Evolutionary conservation across 2,329 filamentous ascomycete genomes (phyloP).

Genomic region (Pseudomassariella vexata): DNA sequence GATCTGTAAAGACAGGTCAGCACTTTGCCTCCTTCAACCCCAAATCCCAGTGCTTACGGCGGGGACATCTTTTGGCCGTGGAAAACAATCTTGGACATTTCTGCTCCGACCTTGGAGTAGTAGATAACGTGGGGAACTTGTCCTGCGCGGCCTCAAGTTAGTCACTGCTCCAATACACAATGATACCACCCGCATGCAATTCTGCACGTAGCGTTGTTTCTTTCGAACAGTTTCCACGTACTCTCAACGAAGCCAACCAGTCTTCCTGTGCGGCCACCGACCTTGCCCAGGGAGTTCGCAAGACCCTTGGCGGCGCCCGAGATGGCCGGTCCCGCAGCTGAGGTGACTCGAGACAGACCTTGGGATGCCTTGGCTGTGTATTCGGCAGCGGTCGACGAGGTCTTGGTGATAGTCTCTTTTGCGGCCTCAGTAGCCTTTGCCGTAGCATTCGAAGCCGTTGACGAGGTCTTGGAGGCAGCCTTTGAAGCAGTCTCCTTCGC

Average conservation of each 20-base stretch:
- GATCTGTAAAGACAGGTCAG: conserved; percentile 55
- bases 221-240: conserved; percentile 53
- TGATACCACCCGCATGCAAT: conserved; percentile 2
- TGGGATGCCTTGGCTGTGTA: conserved; percentile 64
- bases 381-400: conserved; percentile 35
- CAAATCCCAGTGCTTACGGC: conserved; percentile 72
- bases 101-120: conserved; percentile 84
- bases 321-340: conserved; percentile 73
- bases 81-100: conserved; percentile 84
- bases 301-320: conserved; percentile 65
- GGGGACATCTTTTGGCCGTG: conserved; percentile 85
- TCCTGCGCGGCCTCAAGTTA: conserved; percentile 44
- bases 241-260: conserved; percentile 78
- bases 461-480: too few species aligned
- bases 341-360: conserved; percentile 75
- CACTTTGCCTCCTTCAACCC: conserved; percentile 5
- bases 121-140: conserved; percentile 82
- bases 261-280: conserved; percentile 79
- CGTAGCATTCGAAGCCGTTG: conserved; percentile 45
- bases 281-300: conserved; percentile 61
- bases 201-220: not conserved
- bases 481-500: conserved; percentile 31
- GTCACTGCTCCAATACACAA: conserved; percentile 3
- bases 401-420: conserved; percentile 34
- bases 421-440: conserved; percentile 32